Conservation (phyloP, 306 rosid genomes). For the Casuarina cunninghamiana region DNA sequence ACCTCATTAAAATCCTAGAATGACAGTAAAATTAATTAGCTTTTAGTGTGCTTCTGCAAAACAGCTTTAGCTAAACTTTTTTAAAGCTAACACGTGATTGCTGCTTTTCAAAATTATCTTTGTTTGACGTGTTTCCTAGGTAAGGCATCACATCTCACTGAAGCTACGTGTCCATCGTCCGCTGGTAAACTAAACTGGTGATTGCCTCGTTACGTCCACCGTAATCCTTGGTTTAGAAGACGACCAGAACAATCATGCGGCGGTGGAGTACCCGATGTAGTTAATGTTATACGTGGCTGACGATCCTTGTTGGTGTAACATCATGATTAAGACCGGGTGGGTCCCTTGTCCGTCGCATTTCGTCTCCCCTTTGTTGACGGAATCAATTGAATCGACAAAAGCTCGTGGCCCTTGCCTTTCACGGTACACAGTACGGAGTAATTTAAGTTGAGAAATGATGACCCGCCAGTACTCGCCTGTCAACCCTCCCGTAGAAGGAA, state of each 20-base stretch:
- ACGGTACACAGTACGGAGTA: neutral
- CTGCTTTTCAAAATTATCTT: neutral
- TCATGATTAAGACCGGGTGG: neutral
- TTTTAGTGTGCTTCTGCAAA: no score
- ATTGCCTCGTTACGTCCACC: neutral
- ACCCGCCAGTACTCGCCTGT: neutral
- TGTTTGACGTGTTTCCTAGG: constrained; percentile 29
- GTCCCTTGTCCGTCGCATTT: neutral
- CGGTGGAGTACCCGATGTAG: neutral
- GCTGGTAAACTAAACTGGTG: neutral
- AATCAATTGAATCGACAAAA: neutral
- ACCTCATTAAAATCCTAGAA: no score
- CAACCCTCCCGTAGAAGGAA: no score
- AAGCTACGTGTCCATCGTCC: constrained; percentile 9
- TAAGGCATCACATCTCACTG: constrained; percentile 18
- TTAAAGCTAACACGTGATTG: neutral
- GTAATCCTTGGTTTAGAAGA: neutral
- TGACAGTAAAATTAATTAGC: no score
- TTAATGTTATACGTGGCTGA: constrained; percentile 10
- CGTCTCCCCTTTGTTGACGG: neutral
- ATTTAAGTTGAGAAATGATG: neutral
- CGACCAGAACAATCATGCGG: neutral
- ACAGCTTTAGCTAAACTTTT: neutral
- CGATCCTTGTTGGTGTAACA: neutral
- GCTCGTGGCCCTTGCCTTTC: neutral